A percentile compares a stretch with the other conserved stretches of the same genome.
These are phyloP conservation scores for Apiospora hydei DNA, from an alignment of 2,329 filamentous ascomycete species.

Conservation along the genomic window DNA sequence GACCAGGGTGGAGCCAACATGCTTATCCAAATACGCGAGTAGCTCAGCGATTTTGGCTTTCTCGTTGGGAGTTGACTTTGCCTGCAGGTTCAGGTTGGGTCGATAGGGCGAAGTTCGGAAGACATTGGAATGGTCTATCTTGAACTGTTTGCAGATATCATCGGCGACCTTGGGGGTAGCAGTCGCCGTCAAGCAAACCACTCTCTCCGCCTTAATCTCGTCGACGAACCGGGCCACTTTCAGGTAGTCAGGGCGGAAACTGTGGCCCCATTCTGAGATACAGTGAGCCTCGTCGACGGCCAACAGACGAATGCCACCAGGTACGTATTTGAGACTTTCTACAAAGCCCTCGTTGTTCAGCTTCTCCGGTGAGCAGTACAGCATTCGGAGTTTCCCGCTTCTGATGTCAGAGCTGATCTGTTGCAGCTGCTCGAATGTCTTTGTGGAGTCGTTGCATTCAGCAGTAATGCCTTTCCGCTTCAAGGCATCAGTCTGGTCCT, in stretches of 20 bases:
- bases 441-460: conserved; percentile 63
- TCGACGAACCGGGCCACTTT: conserved; percentile 60
- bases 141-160: conserved; percentile 61
- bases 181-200: conserved; percentile 67
- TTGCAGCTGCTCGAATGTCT: conserved; percentile 55
- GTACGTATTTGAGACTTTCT: conserved; percentile 59
- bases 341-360: conserved; percentile 69
- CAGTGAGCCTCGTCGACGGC: conserved; percentile 67
- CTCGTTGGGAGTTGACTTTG: conserved; percentile 50
- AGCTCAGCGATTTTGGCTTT: conserved; percentile 54
- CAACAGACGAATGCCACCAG: conserved; percentile 62
- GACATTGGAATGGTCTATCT: conserved; percentile 56
- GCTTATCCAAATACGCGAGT: conserved; percentile 54
- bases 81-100: conserved; percentile 63
- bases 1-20: conserved; percentile 64
- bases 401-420: conserved; percentile 47
- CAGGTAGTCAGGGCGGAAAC: conserved; percentile 37
- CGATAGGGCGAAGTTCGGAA: conserved; percentile 67
- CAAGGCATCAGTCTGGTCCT: conserved; percentile 66
- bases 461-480: conserved; percentile 57
- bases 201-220: conserved; percentile 63
- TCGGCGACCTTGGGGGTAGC: conserved; percentile 63
- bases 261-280: conserved; percentile 57
- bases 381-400: conserved; percentile 56
- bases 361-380: conserved; percentile 67